Base-by-base conservation (phyloP, 345 rosid species). In the Eucalyptus sp. region DNA sequence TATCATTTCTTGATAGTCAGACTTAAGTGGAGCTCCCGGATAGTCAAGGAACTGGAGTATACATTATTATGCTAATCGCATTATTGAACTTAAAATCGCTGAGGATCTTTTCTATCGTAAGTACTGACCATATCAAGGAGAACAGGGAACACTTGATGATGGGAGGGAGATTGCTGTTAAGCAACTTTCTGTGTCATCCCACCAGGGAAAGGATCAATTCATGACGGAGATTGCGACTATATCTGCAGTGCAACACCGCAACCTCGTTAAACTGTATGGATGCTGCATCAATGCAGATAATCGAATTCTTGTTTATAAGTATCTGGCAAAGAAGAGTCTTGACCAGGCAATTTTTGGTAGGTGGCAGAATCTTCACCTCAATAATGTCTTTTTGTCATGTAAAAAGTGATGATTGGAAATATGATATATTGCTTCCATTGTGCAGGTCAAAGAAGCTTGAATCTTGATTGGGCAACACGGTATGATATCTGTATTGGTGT, bases 151-250 rank as follows among this genome's bases (percentile, higher is more conserved):
- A 80, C 93, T 93, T 18, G 76, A 51, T 80, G 98, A 95, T 90
- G 96, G 95, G 88, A 94, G 96, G 84, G 92, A 52, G 86, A 89
- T 95, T 88, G 98, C 96, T 6, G 96, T 95, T 81, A 96, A 96
- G 93, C 93, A 94, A 89, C 90, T 96, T 79, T 94, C 98, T 10
- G 90, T 92, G 27, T 92, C 88, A 87, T 96, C 98, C 8, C 89
- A 89, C 83, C 97, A 96, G 89, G 98, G 97, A 48, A 96, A 94
- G 91, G 89, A 89, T 71, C 96, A 95, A 81, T 96, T 96, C 90
- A 52, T 94, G n/a, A 91, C 97, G 8, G 96, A 95, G 94, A 96
- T 96, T 89, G 96, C 94, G 13, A 95, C 96, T 11, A 95, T 95
- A 91, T 96, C 93, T 56, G 90, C 91, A 48, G 92, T 94, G 84